phyloP scores from a whole-genome alignment of 371 early-diverging fungal genomes.

The Rhizopus arrhizus region DNA sequence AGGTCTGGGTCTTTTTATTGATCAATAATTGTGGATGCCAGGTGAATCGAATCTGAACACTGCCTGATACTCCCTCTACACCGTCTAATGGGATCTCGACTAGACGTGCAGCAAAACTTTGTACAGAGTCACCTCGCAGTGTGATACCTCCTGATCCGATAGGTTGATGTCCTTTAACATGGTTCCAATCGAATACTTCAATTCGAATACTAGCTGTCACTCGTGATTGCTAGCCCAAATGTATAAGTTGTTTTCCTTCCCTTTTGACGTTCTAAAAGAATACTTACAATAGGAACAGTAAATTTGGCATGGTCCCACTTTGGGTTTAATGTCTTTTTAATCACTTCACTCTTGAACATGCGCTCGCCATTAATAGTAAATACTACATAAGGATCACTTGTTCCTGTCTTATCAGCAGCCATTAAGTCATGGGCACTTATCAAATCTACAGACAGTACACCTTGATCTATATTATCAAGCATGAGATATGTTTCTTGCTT shows the following conservation, averaged over 20 bases:
- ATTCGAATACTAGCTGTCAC: conserved; percentile 63
- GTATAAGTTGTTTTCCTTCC: neutral
- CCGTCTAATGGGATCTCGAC: conserved; percentile 50
- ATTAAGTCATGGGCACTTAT: conserved; percentile 52
- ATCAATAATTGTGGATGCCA: conserved; percentile 53
- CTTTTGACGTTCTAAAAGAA: neutral
- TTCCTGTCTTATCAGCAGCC: conserved; percentile 58
- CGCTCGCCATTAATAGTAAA: conserved; percentile 78
- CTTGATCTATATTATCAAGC: conserved; percentile 43
- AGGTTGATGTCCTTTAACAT: conserved; percentile 56
- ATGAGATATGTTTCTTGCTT: neutral
- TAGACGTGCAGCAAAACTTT: conserved; percentile 39
- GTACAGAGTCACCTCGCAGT: conserved; percentile 43
- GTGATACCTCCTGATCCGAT: conserved; percentile 52
- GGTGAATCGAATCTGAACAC: conserved; percentile 39
- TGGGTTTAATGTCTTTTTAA: conserved; percentile 83
- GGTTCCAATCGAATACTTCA: conserved; percentile 88
- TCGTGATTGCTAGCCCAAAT: conserved; percentile 49
- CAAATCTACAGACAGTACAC: conserved; percentile 49
- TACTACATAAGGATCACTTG: conserved; percentile 83
- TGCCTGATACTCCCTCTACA: conserved; percentile 44
- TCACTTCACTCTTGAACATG: conserved; percentile 73
- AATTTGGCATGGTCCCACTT: conserved; percentile 75
- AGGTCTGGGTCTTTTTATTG: conserved; percentile 46
- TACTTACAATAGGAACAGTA: conserved; percentile 66